These are phyloP conservation scores for Fusarium sp. DNA, from an alignment of 2,329 filamentous ascomycete genomes.

Conservation along the genomic window DNA sequence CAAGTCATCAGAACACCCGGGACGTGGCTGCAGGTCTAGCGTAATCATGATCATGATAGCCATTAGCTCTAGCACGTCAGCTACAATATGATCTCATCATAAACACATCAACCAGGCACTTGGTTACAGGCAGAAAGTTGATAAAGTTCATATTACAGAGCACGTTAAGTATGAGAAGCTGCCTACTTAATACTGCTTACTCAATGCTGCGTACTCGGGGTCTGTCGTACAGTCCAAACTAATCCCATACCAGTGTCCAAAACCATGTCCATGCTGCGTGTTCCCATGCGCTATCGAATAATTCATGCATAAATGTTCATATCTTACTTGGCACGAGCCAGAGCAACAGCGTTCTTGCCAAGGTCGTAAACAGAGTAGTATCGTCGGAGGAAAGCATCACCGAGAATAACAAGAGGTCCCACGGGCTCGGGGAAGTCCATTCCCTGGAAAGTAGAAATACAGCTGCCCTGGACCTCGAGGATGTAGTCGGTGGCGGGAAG, in stretches of 20 bases:
- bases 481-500: slow-evolving; percentile 93
- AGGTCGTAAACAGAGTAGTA: slow-evolving; percentile 98
- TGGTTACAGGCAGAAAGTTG: slow-evolving; percentile 11
- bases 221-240: slow-evolving; percentile 35
- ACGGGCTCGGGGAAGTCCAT: slow-evolving; percentile 92
- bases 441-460: slow-evolving; percentile 97
- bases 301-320: slow-evolving; percentile 28
- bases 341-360: slow-evolving; percentile 86
- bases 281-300: slow-evolving; percentile 37
- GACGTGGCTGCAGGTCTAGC: slow-evolving; percentile 34
- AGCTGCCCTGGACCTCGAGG: slow-evolving; percentile 92
- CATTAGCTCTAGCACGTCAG: not conserved
- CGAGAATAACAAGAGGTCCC: slow-evolving; percentile 93
- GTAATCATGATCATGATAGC: slow-evolving; percentile 24
- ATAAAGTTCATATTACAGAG: slow-evolving; percentile 42
- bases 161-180: slow-evolving; percentile 27
- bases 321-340: slow-evolving; percentile 80
- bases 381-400: slow-evolving; percentile 84
- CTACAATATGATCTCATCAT: slow-evolving; percentile 11
- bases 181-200: slow-evolving; percentile 14
- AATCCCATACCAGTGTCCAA: slow-evolving; percentile 35
- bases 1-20: not conserved
- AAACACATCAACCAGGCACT: slow-evolving; percentile 1
- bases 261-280: slow-evolving; percentile 33
- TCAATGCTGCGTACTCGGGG: slow-evolving; percentile 9